Base-by-base conservation (phyloP, 2,329 filamentous ascomycete species). In the Fusarium succisae region DNA sequence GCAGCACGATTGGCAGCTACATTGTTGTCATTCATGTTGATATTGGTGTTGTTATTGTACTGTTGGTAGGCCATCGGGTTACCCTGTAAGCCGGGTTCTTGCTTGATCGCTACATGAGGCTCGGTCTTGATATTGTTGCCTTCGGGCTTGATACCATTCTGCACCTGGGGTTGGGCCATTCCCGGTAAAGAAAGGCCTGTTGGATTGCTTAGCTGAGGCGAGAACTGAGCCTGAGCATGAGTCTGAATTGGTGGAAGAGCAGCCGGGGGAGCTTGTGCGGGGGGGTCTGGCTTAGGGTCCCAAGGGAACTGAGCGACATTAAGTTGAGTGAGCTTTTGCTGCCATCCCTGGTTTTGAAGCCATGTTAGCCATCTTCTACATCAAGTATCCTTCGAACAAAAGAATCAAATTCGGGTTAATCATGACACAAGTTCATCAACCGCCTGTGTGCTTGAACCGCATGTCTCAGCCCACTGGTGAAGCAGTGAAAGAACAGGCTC, bases 231-330 rank as follows among this genome's bases (percentile, higher is more conserved):
- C 70, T 82, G 80, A 12, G 78, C 71, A 55, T 82, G 80, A 20
- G 72, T 66, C 41, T 78, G 77, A 43, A 71, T 66, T 32, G 76
- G 63, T 35, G 78, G 58, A 48, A 69, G 50, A 37, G 76, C 69
- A 50, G 79, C 65, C 30, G 76, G 70, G 76, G 81, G 55, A 80
- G 83, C 72, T 79, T 84, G 80, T 82, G 79, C 71, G 73, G 80
- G 75, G n/a, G 90, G 88, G 59, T 93, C 91, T 56, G 93, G 92
- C 80, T 93, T 92, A 48, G 96, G 96, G 81, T 99, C 96, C 96
- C 96, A 99, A 17, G 96, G 96, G 81, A 98, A 98, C 65, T 90
- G 87, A 68, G 96, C 96, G 70, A 98, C 92, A 75, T 93, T 91
- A 75, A 97, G 91, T 76, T 91, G 91, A 3, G 95, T 93, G 41